Evolutionary conservation across 2,329 filamentous ascomycete genomes (phyloP), one percentile per base, ranked within the genome.

Genomic region (Metarhizium brunneum): DNA sequence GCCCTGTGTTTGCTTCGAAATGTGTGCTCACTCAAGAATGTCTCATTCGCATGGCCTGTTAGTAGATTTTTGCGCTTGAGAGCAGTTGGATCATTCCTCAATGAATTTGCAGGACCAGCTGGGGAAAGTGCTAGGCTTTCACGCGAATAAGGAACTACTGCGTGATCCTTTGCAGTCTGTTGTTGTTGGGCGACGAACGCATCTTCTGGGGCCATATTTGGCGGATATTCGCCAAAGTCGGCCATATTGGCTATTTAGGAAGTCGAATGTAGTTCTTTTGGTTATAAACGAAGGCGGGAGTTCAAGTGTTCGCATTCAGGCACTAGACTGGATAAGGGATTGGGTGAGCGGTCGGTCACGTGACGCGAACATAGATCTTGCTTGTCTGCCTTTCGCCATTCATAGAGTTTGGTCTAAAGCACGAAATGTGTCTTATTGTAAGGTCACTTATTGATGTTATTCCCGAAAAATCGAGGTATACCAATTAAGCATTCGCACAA

Each of bases 1-100:
- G 90, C 91, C 56, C 90, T 86, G 68, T 96, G 92, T 61, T 94
- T 91, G 65, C 83, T 83, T 62, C 90, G 84, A 69, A 99, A 99
- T 0, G 89, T 91, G 60, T 92, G 84, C 66, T 97, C 94, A 69
- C 90, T 95, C 60, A 99, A 84, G 62, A 83, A 88, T 0, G 88
- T 91, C 71, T 99, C 92, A 63, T 94, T 82, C 2, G 94, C 94
- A 64, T 83, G 87, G 11, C 94, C 94, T 0, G 94, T 96, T 11
- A 89, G 79, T 1, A 92, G 79, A 59, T 91, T 92, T 67, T 92
- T 92, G 58, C 88, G 84, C 71, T 92, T 92, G 57, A 84, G 68
- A 1, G 73, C 71, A 51, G 75, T 81, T 20, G 77, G 71, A 32
- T 84, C 79, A 61, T 85, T 78, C 67, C 83, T 85, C 71, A 89